Percentiles rank a stretch among this genome's conserved stretches.
These are phyloP conservation scores for Lipomyces lipofer DNA, from an alignment of 805 yeast species.

Conservation along the genomic window DNA sequence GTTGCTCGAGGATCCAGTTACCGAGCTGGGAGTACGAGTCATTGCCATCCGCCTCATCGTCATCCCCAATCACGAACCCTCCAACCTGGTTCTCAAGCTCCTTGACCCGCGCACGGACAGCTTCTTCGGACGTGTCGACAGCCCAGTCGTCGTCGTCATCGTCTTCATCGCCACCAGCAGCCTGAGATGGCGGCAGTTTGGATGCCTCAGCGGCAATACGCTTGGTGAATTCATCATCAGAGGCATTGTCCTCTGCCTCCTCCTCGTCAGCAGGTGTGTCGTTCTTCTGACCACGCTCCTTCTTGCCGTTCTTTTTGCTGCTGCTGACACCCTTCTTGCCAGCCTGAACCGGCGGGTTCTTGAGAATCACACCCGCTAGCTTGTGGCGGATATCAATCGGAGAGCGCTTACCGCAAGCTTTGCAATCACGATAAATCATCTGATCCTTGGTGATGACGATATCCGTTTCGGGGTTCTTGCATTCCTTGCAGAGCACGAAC, in stretches of 20 bases:
- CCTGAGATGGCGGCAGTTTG: constrained; percentile 45
- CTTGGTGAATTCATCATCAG: constrained; percentile 71
- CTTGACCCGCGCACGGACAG: constrained; percentile 85
- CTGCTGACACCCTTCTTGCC: constrained; percentile 59
- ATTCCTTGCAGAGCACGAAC: constrained; percentile 89
- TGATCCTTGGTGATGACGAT: constrained; percentile 75
- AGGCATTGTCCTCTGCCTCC: constrained; percentile 41
- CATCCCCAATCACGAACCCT: constrained; percentile 38
- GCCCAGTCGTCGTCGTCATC: constrained; percentile 95
- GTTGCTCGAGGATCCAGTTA: constrained; percentile 76
- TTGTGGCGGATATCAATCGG: constrained; percentile 82
- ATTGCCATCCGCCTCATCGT: constrained; percentile 36
- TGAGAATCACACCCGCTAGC: constrained; percentile 79
- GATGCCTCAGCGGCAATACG: constrained; percentile 85
- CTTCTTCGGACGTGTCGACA: constrained; percentile 95
- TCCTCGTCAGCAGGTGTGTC: constrained; percentile 64
- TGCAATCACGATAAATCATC: constrained; percentile 84
- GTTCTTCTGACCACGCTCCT: constrained; percentile 47
- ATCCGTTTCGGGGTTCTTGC: constrained; percentile 98
- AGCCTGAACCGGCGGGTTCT: constrained; percentile 68
- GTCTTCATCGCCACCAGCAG: constrained; percentile 49
- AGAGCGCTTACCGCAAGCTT: constrained; percentile 94
- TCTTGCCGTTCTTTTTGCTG: constrained; percentile 41
- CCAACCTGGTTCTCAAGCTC: constrained; percentile 62
- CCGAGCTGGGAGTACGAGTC: constrained; percentile 75